phyloP scores from a whole-genome alignment of 257 asterid species.

The Linderniella brevidens region DNA sequence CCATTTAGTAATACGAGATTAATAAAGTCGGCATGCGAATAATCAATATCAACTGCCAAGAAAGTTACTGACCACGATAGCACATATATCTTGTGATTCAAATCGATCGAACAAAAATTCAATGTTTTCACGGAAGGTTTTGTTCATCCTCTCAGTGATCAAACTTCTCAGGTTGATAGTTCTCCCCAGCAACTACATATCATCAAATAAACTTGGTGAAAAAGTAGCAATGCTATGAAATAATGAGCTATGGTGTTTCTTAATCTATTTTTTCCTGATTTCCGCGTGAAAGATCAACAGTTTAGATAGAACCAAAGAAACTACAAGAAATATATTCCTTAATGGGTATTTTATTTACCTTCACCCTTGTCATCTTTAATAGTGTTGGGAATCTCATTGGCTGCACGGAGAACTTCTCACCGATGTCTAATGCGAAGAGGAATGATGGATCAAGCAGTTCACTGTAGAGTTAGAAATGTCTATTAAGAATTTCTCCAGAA shows the following conservation, averaged over 20 bases:
- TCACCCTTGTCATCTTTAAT: slow-evolving; percentile 73
- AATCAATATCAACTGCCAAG: slow-evolving; percentile 8
- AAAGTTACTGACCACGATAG: slow-evolving; percentile 59
- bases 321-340: too few relatives aligned
- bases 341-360: slow-evolving; percentile 34
- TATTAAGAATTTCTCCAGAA: too few relatives aligned
- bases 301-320: too few relatives aligned
- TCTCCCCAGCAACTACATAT: slow-evolving; percentile 79
- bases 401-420: slow-evolving; percentile 78
- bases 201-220: slow-evolving; percentile 9
- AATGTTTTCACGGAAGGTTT: slow-evolving; percentile 72
- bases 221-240: background rate
- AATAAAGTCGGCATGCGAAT: slow-evolving; percentile 9
- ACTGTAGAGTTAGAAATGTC: slow-evolving; percentile 26
- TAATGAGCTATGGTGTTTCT: too few relatives aligned
- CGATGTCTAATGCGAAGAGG: slow-evolving; percentile 75
- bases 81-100: slow-evolving; percentile 90
- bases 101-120: slow-evolving; percentile 85
- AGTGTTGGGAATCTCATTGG: slow-evolving; percentile 75
- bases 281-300: too few relatives aligned
- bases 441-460: slow-evolving; percentile 94
- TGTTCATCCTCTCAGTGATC: slow-evolving; percentile 81
- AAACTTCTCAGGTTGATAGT: slow-evolving; percentile 85
- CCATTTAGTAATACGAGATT: slow-evolving; percentile 5
- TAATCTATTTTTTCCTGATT: too few relatives aligned